Evolutionary conservation across 23 red algal genomes (phyloP), one percentile per base, ranked within the genome.

Genomic region (Pyropia yezoensis): DNA sequence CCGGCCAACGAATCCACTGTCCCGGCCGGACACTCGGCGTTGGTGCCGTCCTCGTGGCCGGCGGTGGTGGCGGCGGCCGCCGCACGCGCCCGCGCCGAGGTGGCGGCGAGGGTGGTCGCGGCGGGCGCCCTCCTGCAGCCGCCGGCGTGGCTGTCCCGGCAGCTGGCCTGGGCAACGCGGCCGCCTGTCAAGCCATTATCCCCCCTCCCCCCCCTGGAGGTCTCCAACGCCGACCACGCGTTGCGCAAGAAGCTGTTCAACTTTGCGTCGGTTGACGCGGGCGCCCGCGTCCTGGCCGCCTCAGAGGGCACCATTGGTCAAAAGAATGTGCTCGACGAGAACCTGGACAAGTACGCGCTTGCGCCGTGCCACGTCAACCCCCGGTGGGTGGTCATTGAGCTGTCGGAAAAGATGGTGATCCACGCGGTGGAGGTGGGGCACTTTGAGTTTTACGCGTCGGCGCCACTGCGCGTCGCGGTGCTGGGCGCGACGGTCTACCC

Each of bases 391-490:
- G 89, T 86, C 62, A 66, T 95, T n/a, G 89, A 95, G 63, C 74
- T 95, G 34, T 86, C 80, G 9, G 89, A 95, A 53, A 79, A 95
- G 12, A 72, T 95, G 19, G 74, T 95, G 47, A 34, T 95, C 11
- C 66, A 79, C 63, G 73, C 74, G 16, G 52, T 95, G 22, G 80
- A 86, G 63, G 68, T 77, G 33, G 75, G 52, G 0, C 85, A 95
- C 57, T 82, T 81, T 49, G 89, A 95, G 55, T 85, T 72, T 34
- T 95, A 82, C 32, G 85, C 89, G 16, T 95, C 89, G 17, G 85
- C 72, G 23, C 65, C 89, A 24, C 26, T 49, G 27, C 34, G 60
- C 16, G 73, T 95, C 22, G 76, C 51, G 19, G 34, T 95, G 53
- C 75, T 95, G 13, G 79, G 80, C 33, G 72, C 80, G 8, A 58